phyloP scores from a whole-genome alignment of 2,329 filamentous ascomycete genomes.

The Ophiostoma himal-ulmi region DNA sequence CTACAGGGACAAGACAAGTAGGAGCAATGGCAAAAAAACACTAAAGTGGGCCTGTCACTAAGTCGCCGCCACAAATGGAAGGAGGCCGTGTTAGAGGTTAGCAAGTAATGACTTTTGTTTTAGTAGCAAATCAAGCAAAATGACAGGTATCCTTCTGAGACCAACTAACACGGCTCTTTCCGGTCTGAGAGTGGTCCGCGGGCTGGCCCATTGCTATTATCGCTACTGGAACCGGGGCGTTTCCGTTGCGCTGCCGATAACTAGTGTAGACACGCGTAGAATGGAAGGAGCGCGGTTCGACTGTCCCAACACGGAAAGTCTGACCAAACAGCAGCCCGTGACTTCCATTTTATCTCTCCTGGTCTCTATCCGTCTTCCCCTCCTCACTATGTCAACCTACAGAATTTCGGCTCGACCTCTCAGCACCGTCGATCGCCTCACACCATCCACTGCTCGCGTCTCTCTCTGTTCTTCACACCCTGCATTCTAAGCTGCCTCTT shows the following conservation, averaged over 20 bases:
- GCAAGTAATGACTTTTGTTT: background rate
- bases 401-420: background rate
- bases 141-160: background rate
- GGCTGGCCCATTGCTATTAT: background rate
- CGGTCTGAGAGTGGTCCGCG: background rate
- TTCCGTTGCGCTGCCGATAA: background rate
- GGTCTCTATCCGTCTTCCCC: background rate
- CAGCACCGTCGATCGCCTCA: background rate
- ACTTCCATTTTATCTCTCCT: background rate
- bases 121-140: too few relatives aligned
- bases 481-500: background rate
- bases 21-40: background rate
- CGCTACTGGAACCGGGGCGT: background rate
- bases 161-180: conserved; percentile 1
- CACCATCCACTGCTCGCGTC: background rate
- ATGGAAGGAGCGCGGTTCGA: background rate
- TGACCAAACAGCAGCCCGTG: background rate
- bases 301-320: background rate
- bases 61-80: conserved; percentile 12
- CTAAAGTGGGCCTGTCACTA: background rate
- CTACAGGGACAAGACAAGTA: background rate
- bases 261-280: background rate
- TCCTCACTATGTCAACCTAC: conserved; percentile 1
- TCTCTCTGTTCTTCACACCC: background rate
- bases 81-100: conserved; percentile 2